A percentile compares a stretch with the other conserved stretches of the same genome.
Conservation (phyloP, 345 rosid species). For the Syzygium aqueum region DNA sequence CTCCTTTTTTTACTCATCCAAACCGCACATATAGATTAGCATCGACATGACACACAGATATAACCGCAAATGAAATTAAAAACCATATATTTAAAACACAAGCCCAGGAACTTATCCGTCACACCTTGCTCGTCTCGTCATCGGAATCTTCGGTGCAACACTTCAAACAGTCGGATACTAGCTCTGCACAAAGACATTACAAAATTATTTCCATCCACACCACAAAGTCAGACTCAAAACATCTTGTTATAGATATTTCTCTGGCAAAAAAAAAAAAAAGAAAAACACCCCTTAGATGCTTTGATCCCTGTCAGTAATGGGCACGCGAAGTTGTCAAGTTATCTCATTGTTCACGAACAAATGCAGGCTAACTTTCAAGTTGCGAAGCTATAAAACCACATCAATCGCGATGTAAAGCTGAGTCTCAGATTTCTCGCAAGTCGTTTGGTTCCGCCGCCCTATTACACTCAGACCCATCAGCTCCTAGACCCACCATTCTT, state of each 20-base stretch:
- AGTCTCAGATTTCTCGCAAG: neutral
- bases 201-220: neutral
- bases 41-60: neutral
- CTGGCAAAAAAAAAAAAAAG: too few species aligned
- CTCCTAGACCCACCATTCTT: neutral
- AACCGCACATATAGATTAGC: neutral
- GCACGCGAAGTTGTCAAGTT: neutral
- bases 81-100: neutral
- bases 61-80: neutral
- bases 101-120: neutral
- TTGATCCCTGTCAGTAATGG: neutral
- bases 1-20: neutral
- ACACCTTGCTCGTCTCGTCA: constrained; percentile 83
- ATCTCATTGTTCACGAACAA: neutral
- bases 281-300: neutral
- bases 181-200: constrained; percentile 41
- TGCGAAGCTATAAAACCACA: neutral
- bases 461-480: neutral
- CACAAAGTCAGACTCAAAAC: neutral
- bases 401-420: neutral
- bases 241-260: neutral
- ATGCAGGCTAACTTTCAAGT: neutral
- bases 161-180: constrained; percentile 86
- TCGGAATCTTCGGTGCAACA: constrained; percentile 96
- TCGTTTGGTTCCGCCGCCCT: neutral